Percentiles rank a stretch among this genome's conserved stretches.
Evolutionary conservation across 257 asterid genomes (phyloP).

Genomic region (Solanum chilense): DNA sequence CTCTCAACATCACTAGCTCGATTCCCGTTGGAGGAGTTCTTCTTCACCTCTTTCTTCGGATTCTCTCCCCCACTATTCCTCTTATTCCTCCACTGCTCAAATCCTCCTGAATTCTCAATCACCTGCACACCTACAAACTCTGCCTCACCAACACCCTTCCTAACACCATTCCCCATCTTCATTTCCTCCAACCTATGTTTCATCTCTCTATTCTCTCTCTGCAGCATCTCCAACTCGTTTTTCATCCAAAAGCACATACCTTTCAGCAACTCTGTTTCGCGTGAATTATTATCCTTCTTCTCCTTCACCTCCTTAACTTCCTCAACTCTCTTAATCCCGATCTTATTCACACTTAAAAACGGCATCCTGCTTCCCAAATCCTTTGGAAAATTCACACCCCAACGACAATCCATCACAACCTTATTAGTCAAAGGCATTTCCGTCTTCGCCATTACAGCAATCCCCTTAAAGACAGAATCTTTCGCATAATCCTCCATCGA

Average conservation of each 20-base stretch:
- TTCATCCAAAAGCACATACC: constrained; percentile 66
- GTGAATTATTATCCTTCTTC: constrained; percentile 16
- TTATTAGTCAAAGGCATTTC: constrained; percentile 46
- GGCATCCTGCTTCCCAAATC: constrained; percentile 47
- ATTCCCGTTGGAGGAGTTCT: constrained; percentile 7
- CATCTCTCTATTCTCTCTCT: constrained; percentile 55
- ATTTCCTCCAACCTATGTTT: constrained; percentile 47
- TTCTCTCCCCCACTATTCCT: constrained; percentile 21
- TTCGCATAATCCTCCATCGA: constrained; percentile 13
- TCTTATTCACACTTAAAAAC: constrained; percentile 48
- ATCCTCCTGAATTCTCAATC: constrained; percentile 28
- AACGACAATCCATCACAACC: constrained; percentile 36
- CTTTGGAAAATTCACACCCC: constrained; percentile 59
- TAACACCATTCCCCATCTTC: constrained; percentile 18
- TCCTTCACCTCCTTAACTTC: constrained; percentile 19
- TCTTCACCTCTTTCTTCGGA: constrained; percentile 39
- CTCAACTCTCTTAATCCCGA: constrained; percentile 50
- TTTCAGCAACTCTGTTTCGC: constrained; percentile 41
- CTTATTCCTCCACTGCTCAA: constrained; percentile 59
- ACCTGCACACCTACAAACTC: constrained; percentile 22
- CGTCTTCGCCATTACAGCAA: constrained; percentile 47
- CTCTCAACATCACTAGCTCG: constrained; percentile 48
- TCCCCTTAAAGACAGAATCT: constrained; percentile 44
- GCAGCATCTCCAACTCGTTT: constrained; percentile 52
- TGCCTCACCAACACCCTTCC: constrained; percentile 8